Conservation (phyloP, 805 yeast genomes). For the Saccharomycopsis babjevae region DNA sequence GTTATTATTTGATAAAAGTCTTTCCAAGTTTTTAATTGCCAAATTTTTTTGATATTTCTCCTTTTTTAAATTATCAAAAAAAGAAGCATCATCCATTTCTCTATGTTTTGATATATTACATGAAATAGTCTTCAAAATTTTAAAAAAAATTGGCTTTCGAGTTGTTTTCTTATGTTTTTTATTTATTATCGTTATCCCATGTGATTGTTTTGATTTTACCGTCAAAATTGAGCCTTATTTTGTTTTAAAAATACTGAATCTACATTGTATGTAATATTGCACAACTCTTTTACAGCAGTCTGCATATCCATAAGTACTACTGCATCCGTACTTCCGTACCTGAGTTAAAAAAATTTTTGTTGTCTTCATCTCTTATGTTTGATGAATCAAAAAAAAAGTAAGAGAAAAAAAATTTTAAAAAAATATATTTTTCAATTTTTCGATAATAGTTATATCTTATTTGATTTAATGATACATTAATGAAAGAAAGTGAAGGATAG, state of each 20-base stretch:
- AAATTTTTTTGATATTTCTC: not conserved
- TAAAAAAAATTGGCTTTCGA: too few species aligned
- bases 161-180: too few species aligned
- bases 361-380: not conserved
- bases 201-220: too few species aligned
- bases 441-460: not conserved
- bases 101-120: not conserved
- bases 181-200: too few species aligned
- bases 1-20: not conserved
- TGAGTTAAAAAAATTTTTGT: not conserved
- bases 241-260: too few species aligned
- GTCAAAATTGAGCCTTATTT: too few species aligned
- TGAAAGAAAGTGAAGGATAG: too few species aligned
- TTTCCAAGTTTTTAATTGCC: not conserved
- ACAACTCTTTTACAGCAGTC: too few species aligned
- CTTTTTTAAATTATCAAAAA: not conserved
- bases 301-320: not conserved
- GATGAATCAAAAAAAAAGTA: not conserved
- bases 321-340: not conserved
- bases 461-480: too few species aligned
- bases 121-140: too few species aligned
- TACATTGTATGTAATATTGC: too few species aligned
- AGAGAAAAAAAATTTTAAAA: not conserved
- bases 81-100: not conserved
- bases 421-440: not conserved